Percentiles rank a stretch among this genome's conserved stretches.
Conservation (phyloP, 2,329 filamentous ascomycete genomes). For the Hypoxylon sp. region DNA sequence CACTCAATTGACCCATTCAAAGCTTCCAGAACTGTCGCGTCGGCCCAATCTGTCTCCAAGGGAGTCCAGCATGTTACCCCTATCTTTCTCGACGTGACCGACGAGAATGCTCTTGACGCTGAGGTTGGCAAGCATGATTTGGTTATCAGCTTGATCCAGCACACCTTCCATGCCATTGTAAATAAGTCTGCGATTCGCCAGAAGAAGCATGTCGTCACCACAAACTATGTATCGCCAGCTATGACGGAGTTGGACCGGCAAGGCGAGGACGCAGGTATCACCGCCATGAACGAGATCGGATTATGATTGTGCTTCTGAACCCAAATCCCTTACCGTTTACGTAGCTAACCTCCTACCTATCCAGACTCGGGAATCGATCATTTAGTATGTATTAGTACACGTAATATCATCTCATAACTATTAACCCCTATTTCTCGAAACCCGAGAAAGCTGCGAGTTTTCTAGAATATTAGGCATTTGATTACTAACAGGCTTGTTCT, state of each 20-base stretch:
- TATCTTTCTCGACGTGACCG: slow-evolving; percentile 86
- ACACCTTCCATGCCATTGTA: slow-evolving; percentile 88
- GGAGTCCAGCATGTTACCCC: slow-evolving; percentile 80
- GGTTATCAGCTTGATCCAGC: slow-evolving; percentile 87
- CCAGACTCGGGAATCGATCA: slow-evolving; percentile 75
- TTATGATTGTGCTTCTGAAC: slow-evolving; percentile 12
- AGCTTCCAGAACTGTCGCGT: slow-evolving; percentile 87
- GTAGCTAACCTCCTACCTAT: neutral
- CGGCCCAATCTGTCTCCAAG: slow-evolving; percentile 79
- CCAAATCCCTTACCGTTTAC: neutral
- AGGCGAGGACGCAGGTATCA: slow-evolving; percentile 91
- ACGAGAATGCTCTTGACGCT: slow-evolving; percentile 82
- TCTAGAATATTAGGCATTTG: neutral
- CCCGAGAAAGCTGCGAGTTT: neutral
- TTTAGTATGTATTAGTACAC: slow-evolving; percentile 50
- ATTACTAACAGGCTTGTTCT: neutral
- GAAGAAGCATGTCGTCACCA: slow-evolving; percentile 97
- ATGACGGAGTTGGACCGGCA: slow-evolving; percentile 89
- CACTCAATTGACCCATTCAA: slow-evolving; percentile 26
- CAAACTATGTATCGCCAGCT: slow-evolving; percentile 90
- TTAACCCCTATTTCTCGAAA: neutral
- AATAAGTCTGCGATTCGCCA: slow-evolving; percentile 93
- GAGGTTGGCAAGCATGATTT: slow-evolving; percentile 85
- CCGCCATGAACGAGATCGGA: slow-evolving; percentile 97
- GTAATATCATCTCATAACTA: neutral